These are phyloP conservation scores for Stephanodiscus minutulus DNA, from an alignment of 108 stramenopile species.

Conservation along the genomic window DNA sequence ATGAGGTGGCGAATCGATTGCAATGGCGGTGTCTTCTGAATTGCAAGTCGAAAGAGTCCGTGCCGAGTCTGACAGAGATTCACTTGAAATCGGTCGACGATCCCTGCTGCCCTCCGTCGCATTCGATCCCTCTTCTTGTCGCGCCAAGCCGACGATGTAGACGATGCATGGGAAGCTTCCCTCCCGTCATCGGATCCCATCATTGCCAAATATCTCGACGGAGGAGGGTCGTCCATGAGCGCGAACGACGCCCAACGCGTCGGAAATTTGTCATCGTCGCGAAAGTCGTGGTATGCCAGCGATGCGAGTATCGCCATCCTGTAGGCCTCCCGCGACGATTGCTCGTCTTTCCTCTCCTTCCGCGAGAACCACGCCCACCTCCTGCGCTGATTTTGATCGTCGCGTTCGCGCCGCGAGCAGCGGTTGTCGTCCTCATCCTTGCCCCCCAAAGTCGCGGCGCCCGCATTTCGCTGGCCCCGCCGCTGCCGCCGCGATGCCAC, in stretches of 20 bases:
- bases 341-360: background rate
- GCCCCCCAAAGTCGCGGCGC: no score
- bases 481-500: no score
- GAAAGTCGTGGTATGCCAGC: slow-evolving; percentile 57
- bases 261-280: slow-evolving; percentile 15
- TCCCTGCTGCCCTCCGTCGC: background rate
- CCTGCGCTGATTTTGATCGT: no score
- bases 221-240: slow-evolving; percentile 11
- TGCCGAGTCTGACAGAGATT: background rate
- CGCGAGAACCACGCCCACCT: background rate
- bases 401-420: no score
- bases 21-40: background rate
- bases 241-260: background rate
- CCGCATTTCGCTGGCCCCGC: no score
- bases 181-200: background rate
- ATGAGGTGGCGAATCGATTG: no score
- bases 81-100: slow-evolving; percentile 9
- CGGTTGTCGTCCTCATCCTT: no score
- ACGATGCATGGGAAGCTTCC: background rate
- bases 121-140: background rate
- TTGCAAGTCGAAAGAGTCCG: background rate
- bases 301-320: slow-evolving; percentile 48
- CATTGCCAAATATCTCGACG: background rate
- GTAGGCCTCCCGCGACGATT: slow-evolving; percentile 33
- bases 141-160: background rate